These are phyloP conservation scores for Symbiotaphrina buchneri DNA, from an alignment of 495 filamentous ascomycete species.

Conservation along the genomic window DNA sequence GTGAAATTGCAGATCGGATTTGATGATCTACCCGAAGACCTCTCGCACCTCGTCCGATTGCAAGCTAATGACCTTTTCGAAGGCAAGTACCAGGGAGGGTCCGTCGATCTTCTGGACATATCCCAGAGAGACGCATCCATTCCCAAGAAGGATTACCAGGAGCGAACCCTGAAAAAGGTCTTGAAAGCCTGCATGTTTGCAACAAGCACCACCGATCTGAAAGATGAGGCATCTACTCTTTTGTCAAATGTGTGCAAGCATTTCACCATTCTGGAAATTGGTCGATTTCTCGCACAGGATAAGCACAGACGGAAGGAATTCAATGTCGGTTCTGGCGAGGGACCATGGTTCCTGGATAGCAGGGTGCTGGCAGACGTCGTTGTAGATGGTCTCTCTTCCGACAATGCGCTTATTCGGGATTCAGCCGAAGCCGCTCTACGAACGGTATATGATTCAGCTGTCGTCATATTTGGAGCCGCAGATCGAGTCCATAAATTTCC, in stretches of 20 bases:
- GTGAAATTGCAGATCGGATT: conserved; percentile 75
- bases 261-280: conserved; percentile 80
- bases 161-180: conserved; percentile 58
- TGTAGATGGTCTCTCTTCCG: conserved; percentile 68
- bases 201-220: conserved; percentile 57
- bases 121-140: conserved; percentile 65
- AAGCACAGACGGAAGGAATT: conserved; percentile 55
- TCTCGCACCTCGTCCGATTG: conserved; percentile 60
- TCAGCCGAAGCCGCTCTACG: conserved; percentile 58
- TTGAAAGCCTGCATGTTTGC: conserved; percentile 78
- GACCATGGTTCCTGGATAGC: conserved; percentile 63
- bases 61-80: conserved; percentile 69
- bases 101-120: conserved; percentile 37
- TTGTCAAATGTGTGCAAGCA: conserved; percentile 67
- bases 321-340: conserved; percentile 66
- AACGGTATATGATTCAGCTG: conserved; percentile 55
- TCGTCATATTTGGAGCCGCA: conserved; percentile 53
- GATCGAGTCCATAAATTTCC: conserved; percentile 45
- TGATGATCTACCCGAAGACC: conserved; percentile 75
- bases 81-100: conserved; percentile 35
- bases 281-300: conserved; percentile 48
- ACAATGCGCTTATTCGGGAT: conserved; percentile 55
- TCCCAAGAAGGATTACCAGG: conserved; percentile 65
- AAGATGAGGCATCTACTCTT: conserved; percentile 44
- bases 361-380: conserved; percentile 74